Evolutionary conservation across 306 rosid genomes (phyloP).

Genomic region (Cucurbita ficifolia): DNA sequence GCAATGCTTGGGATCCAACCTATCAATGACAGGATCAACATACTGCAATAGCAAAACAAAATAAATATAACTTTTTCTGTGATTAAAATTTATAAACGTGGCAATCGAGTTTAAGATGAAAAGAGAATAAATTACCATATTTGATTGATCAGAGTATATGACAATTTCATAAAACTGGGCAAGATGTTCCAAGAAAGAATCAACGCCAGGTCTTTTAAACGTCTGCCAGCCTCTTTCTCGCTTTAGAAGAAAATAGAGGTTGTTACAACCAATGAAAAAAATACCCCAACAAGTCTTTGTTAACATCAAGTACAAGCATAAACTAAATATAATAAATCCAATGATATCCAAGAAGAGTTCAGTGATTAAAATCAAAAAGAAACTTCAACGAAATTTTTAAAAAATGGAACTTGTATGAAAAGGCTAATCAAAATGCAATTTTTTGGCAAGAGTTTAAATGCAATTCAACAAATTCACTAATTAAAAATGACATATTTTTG

Average conservation of each 20-base stretch:
- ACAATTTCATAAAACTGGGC: conserved; percentile 78
- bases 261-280: conserved; percentile 4
- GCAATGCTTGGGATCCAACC: conserved; percentile 78
- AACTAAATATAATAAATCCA: not conserved
- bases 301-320: not conserved
- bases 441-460: not conserved
- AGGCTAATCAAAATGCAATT: not conserved
- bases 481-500: not conserved
- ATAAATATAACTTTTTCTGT: not conserved
- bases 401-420: not conserved
- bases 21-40: conserved; percentile 87
- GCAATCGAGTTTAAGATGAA: conserved; percentile 9
- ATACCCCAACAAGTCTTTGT: not conserved
- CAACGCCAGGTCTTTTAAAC: conserved; percentile 93
- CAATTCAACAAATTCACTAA: not conserved
- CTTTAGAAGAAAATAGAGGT: conserved; percentile 33
- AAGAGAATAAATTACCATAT: conserved; percentile 39
- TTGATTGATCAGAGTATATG: conserved; percentile 75
- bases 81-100: not conserved
- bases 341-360: not conserved
- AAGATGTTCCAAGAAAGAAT: conserved; percentile 89
- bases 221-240: conserved; percentile 98
- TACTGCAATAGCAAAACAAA: conserved; percentile 39
- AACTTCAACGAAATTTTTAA: not conserved
- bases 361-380: not conserved